Evolutionary conservation across 805 yeast genomes (phyloP).

Genomic region (Wickerhamomyces ciferrii): DNA sequence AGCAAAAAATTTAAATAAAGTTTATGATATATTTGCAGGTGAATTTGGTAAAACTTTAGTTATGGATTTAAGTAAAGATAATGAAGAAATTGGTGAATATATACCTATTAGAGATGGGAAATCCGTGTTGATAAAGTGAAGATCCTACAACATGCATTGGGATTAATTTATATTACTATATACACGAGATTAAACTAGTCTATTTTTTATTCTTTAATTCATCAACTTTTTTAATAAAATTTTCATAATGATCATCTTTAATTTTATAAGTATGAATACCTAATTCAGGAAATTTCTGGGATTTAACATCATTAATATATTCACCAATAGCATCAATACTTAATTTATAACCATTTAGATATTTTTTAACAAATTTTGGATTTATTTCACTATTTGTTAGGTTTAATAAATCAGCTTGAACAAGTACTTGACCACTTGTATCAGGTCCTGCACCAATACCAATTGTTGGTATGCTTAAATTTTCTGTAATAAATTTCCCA

Average conservation of each 20-base stretch:
- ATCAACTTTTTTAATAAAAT: constrained; percentile 29
- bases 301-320: constrained; percentile 58
- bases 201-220: not conserved
- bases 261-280: constrained; percentile 63
- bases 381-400: constrained; percentile 45
- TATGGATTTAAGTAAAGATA: constrained; percentile 24
- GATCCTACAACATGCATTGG: not conserved
- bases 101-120: constrained; percentile 24
- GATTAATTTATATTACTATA: not conserved
- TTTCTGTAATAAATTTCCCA: constrained; percentile 57
- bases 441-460: constrained; percentile 93
- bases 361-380: constrained; percentile 76
- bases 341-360: constrained; percentile 42
- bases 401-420: constrained; percentile 79
- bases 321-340: constrained; percentile 46
- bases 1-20: constrained; percentile 35
- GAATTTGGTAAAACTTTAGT: constrained; percentile 70
- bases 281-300: constrained; percentile 51
- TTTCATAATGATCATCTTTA: constrained; percentile 52
- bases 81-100: constrained; percentile 7
- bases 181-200: not conserved
- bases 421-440: constrained; percentile 88
- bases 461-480: constrained; percentile 70
- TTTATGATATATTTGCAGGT: constrained; percentile 51
- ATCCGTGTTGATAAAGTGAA: constrained; percentile 22